phyloP scores from a whole-genome alignment of 148 eudicot genomes.

The Rhododendron vialii region DNA sequence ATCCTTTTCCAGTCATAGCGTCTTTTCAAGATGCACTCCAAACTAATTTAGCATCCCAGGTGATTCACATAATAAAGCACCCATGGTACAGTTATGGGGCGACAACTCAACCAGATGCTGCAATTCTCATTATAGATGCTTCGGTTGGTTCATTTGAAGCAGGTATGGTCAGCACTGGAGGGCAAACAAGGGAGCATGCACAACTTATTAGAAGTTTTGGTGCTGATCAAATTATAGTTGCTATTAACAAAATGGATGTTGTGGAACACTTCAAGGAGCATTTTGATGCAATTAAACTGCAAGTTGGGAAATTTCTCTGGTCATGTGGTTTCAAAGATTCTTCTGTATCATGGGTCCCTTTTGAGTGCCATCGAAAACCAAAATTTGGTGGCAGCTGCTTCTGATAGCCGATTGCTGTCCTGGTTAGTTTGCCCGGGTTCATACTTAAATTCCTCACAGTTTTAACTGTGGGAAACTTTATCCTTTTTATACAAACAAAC shows the following conservation, averaged over 20 bases:
- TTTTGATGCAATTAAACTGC: conserved; percentile 63
- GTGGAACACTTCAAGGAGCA: conserved; percentile 81
- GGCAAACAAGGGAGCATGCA: conserved; percentile 95
- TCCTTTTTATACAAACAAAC: neutral
- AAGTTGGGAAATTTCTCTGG: conserved; percentile 80
- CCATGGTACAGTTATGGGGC: conserved; percentile 40
- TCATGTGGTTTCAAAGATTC: conserved; percentile 60
- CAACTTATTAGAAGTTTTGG: conserved; percentile 97
- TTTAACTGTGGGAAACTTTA: neutral
- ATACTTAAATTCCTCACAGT: conserved; percentile 5
- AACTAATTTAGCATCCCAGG: neutral
- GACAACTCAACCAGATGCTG: conserved; percentile 89
- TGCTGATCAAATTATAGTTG: conserved; percentile 82
- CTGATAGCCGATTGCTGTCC: conserved; percentile 63
- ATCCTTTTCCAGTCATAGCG: neutral
- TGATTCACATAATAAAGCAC: neutral
- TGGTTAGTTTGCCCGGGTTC: conserved; percentile 49
- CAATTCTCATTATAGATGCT: conserved; percentile 86
- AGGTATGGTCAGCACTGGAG: conserved; percentile 71
- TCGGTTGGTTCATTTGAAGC: conserved; percentile 87
- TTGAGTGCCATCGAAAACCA: conserved; percentile 94
- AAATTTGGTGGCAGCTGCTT: conserved; percentile 65
- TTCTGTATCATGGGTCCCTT: conserved; percentile 67
- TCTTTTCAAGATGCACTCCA: neutral
- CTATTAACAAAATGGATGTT: conserved; percentile 87